phyloP scores from a whole-genome alignment of 768 basidiomycete species.

The Tylopilus cervinicoccineus region DNA sequence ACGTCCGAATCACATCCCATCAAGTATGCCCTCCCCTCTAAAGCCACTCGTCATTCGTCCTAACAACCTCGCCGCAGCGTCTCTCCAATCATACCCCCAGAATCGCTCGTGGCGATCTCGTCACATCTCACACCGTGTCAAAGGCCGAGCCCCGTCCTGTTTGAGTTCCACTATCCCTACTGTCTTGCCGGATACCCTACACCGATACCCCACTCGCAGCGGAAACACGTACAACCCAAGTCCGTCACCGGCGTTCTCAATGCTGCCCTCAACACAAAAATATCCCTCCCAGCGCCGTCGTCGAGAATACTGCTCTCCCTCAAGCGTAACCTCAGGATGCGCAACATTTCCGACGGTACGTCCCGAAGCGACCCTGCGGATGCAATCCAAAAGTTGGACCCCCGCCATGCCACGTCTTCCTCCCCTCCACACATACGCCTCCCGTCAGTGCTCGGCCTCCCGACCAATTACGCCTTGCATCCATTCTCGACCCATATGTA shows the following conservation, averaged over 20 bases:
- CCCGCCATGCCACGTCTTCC: not conserved
- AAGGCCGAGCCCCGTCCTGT: constrained; percentile 29
- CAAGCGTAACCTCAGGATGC: constrained; percentile 18
- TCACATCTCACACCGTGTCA: constrained; percentile 27
- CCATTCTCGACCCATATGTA: constrained; percentile 16
- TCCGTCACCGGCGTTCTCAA: constrained; percentile 23
- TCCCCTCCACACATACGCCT: constrained; percentile 3
- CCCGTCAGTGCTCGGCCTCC: constrained; percentile 12
- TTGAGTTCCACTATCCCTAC: constrained; percentile 32
- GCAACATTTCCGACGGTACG: not conserved
- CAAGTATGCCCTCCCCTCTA: constrained; percentile 47
- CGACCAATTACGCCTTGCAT: constrained; percentile 11
- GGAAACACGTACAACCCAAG: constrained; percentile 5
- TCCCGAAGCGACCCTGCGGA: not conserved
- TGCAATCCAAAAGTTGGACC: not conserved
- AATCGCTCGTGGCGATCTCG: constrained; percentile 42
- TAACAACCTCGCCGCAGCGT: constrained; percentile 34
- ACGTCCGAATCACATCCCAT: constrained; percentile 82
- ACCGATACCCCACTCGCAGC: constrained; percentile 4
- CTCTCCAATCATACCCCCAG: constrained; percentile 53
- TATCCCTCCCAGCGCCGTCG: constrained; percentile 16
- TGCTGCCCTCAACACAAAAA: constrained; percentile 17
- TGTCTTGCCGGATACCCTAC: constrained; percentile 31
- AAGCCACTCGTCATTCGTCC: not conserved
- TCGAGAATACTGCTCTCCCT: constrained; percentile 19